These are phyloP conservation scores for Crithidia thermophila DNA, from an alignment of 208 protist genomes.

Conservation along the genomic window DNA sequence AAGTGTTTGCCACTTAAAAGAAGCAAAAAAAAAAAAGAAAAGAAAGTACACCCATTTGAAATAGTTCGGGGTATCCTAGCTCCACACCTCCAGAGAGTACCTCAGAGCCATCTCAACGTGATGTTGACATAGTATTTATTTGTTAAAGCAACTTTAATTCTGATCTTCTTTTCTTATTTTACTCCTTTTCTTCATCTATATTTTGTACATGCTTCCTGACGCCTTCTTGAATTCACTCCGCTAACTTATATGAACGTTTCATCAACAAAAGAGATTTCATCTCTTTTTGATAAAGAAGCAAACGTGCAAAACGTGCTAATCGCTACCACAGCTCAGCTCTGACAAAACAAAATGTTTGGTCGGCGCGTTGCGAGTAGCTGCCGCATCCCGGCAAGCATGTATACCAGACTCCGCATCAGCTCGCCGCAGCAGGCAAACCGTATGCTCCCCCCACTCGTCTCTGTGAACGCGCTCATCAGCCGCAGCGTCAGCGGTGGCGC, in stretches of 20 bases:
- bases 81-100: no score
- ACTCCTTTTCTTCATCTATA: slow-evolving; percentile 15
- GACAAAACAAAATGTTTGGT: slow-evolving; percentile 64
- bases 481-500: slow-evolving; percentile 39
- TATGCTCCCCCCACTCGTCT: slow-evolving; percentile 76
- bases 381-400: slow-evolving; percentile 83
- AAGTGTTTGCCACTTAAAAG: no score
- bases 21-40: no score
- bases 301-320: neutral
- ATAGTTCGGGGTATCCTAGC: no score
- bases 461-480: slow-evolving; percentile 39
- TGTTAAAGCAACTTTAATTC: no score
- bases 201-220: neutral
- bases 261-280: no score
- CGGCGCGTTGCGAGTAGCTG: slow-evolving; percentile 80
- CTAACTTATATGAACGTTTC: no score
- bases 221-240: no score
- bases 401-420: slow-evolving; percentile 71
- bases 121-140: no score
- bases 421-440: slow-evolving; percentile 73
- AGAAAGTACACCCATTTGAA: no score
- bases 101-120: no score
- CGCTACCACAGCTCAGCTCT: neutral
- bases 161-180: slow-evolving; percentile 2
- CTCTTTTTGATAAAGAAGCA: neutral